Evolutionary conservation across 2,329 filamentous ascomycete species (phyloP).

Genomic region (Ceratocystis albifundus): DNA sequence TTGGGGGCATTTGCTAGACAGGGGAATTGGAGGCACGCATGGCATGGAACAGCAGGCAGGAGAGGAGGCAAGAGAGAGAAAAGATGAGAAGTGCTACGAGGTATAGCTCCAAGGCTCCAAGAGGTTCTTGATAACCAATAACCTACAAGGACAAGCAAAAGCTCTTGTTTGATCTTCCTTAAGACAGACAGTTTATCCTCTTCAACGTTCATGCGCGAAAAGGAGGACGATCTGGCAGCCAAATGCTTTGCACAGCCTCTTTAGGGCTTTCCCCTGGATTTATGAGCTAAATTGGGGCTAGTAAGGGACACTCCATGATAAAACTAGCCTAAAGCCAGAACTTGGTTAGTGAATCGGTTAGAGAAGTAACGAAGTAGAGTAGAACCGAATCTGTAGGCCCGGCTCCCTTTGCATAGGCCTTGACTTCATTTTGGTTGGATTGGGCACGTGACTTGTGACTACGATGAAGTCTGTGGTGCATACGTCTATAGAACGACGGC

Average conservation of each 20-base stretch:
- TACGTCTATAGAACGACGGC: no score
- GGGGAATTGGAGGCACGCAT: neutral
- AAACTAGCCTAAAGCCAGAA: neutral
- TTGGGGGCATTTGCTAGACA: neutral
- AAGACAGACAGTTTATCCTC: no score
- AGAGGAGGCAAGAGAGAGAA: neutral
- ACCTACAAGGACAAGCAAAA: neutral
- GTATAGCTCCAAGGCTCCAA: neutral
- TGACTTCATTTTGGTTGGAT: no score
- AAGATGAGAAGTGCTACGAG: neutral
- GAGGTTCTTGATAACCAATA: neutral
- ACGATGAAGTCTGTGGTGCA: no score
- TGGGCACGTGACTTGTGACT: no score
- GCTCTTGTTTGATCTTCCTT: no score
- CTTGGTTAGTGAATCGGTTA: neutral
- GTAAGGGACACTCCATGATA: neutral
- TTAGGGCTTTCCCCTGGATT: slow-evolving; percentile 22
- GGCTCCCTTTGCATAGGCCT: no score
- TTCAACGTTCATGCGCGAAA: no score
- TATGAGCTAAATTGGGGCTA: slow-evolving; percentile 10
- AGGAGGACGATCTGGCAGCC: neutral
- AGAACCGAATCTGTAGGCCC: no score
- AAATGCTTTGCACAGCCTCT: slow-evolving; percentile 20
- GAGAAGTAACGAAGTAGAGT: no score
- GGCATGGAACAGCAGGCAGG: neutral